A percentile compares a stretch with the other conserved stretches of the same genome.
phyloP scores from a whole-genome alignment of 2,329 filamentous ascomycete genomes.

The Aspergillus quadricinctus region DNA sequence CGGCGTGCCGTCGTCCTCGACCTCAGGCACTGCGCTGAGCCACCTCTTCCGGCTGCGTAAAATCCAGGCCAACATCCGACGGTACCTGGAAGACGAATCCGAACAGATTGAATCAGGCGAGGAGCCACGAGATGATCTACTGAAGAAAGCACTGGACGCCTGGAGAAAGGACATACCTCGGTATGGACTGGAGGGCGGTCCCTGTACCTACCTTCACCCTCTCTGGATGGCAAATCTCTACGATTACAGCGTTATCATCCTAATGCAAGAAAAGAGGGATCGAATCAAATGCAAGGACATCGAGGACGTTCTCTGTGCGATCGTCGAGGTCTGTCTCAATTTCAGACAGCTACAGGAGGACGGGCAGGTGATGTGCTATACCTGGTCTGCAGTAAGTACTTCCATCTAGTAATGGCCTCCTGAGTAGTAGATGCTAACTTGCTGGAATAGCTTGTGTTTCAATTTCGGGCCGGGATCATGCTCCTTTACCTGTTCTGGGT shows the following conservation, averaged over 20 bases:
- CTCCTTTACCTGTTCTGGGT: slow-evolving; percentile 25
- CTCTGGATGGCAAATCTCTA: slow-evolving; percentile 26
- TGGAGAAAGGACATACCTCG: slow-evolving; percentile 27
- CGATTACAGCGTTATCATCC: slow-evolving; percentile 25
- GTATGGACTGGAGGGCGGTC: slow-evolving; percentile 19
- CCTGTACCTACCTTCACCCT: slow-evolving; percentile 21
- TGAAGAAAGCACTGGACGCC: slow-evolving; percentile 21
- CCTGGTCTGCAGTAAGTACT: slow-evolving; percentile 25
- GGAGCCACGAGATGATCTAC: slow-evolving; percentile 4
- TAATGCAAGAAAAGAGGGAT: slow-evolving; percentile 22
- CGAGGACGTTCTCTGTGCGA: slow-evolving; percentile 20
- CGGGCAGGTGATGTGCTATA: slow-evolving; percentile 27
- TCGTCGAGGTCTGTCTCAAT: slow-evolving; percentile 23
- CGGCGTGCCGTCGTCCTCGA: slow-evolving; percentile 16
- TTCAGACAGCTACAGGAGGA: slow-evolving; percentile 24
- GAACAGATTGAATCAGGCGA: slow-evolving; percentile 7
- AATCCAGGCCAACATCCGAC: slow-evolving; percentile 24
- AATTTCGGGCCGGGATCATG: slow-evolving; percentile 24
- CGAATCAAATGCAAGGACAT: slow-evolving; percentile 20
- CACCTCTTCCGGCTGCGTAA: slow-evolving; percentile 25
- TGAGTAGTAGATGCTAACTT: background rate
- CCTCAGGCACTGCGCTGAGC: slow-evolving; percentile 17
- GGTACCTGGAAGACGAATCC: slow-evolving; percentile 12
- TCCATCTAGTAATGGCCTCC: background rate
- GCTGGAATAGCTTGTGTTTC: slow-evolving; percentile 21